Conservation (phyloP, 805 yeast genomes). For the Wickerhamiella occidentalis region DNA sequence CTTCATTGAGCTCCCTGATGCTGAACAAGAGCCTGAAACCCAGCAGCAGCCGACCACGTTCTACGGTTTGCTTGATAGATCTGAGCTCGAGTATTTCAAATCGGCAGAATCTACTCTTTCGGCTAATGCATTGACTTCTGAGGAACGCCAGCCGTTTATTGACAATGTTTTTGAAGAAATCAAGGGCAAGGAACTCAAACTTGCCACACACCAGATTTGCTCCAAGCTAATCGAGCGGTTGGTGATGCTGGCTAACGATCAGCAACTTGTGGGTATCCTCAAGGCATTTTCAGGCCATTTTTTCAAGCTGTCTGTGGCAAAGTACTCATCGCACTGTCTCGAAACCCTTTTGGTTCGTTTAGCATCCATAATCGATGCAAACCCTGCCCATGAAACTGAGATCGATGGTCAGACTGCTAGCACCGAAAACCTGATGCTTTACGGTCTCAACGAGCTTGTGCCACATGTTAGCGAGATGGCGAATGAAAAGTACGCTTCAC, state of each 20-base stretch:
- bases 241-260: slow-evolving; percentile 50
- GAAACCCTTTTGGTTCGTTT: slow-evolving; percentile 70
- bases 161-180: slow-evolving; percentile 74
- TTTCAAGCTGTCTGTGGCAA: slow-evolving; percentile 66
- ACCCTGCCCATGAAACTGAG: slow-evolving; percentile 31
- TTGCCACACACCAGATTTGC: slow-evolving; percentile 89
- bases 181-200: slow-evolving; percentile 76
- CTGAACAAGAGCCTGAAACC: slow-evolving; percentile 2
- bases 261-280: slow-evolving; percentile 54
- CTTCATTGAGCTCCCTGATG: slow-evolving; percentile 21
- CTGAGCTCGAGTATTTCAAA: slow-evolving; percentile 82
- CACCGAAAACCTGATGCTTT: slow-evolving; percentile 47
- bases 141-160: slow-evolving; percentile 63
- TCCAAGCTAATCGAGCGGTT: slow-evolving; percentile 85
- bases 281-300: slow-evolving; percentile 62
- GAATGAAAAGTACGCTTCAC: slow-evolving; percentile 75
- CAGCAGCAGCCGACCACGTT: slow-evolving; percentile 35
- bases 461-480: slow-evolving; percentile 50
- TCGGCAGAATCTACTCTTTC: slow-evolving; percentile 82
- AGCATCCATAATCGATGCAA: slow-evolving; percentile 64
- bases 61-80: slow-evolving; percentile 75
- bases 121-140: slow-evolving; percentile 64
- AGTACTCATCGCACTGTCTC: slow-evolving; percentile 85
- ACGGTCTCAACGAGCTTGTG: slow-evolving; percentile 40
- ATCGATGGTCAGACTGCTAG: slow-evolving; percentile 31